These are phyloP conservation scores for Monsonia emarginata DNA, from an alignment of 441 rosid genomes.

Conservation along the genomic window DNA sequence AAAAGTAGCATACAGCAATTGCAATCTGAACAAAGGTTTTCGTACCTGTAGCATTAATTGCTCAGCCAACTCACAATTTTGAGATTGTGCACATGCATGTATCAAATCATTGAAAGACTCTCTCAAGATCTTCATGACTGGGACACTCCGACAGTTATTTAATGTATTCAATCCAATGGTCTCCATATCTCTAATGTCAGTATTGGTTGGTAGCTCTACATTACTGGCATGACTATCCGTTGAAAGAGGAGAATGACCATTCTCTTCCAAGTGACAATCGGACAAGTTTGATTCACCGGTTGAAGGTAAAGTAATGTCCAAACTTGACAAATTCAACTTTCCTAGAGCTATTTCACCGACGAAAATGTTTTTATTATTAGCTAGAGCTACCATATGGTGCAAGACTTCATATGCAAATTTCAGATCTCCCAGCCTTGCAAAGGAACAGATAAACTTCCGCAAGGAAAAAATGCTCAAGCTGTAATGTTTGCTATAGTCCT, in stretches of 20 bases:
- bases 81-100: constrained; percentile 48
- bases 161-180: constrained; percentile 19
- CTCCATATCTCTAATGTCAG: constrained; percentile 16
- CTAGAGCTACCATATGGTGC: constrained; percentile 66
- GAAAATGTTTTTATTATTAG: constrained; percentile 27
- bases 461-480: constrained; percentile 36
- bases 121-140: constrained; percentile 30
- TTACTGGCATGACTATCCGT: constrained; percentile 19
- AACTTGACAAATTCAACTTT: constrained; percentile 29
- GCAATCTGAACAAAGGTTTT: constrained; percentile 1
- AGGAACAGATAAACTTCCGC: constrained; percentile 52
- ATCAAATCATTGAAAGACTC: constrained; percentile 59
- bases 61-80: constrained; percentile 50
- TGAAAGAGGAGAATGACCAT: constrained; percentile 22
- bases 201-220: constrained; percentile 15
- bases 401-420: constrained; percentile 53
- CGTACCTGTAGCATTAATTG: constrained; percentile 65
- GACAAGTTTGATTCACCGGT: constrained; percentile 29
- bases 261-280: constrained; percentile 21
- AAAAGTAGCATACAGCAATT: constrained; percentile 2
- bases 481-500: constrained; percentile 51
- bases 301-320: constrained; percentile 64
- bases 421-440: constrained; percentile 56
- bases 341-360: constrained; percentile 21
- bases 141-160: constrained; percentile 16